Percentiles rank a stretch among this genome's conserved stretches.
Evolutionary conservation across 805 yeast species (phyloP).

Genomic region (Candida orba): DNA sequence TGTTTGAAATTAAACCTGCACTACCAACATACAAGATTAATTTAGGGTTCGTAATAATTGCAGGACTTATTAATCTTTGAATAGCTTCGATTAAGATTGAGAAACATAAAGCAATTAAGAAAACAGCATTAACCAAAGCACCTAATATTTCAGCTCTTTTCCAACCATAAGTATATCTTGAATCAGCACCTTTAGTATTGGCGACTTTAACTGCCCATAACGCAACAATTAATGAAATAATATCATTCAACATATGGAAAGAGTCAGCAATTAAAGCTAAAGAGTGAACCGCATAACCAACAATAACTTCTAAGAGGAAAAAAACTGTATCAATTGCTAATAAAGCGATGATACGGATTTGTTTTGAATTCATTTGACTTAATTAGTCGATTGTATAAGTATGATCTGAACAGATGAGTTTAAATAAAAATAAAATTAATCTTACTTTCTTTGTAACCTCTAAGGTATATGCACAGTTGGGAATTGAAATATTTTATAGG

Average conservation of each 20-base stretch:
- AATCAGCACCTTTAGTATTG: constrained; percentile 71
- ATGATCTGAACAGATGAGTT: background rate
- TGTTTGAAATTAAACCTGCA: constrained; percentile 76
- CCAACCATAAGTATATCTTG: constrained; percentile 94
- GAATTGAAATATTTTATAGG: no score
- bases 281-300: constrained; percentile 90
- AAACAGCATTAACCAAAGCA: constrained; percentile 90
- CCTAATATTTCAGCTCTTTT: constrained; percentile 96
- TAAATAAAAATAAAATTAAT: background rate
- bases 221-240: constrained; percentile 82
- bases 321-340: constrained; percentile 72
- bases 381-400: background rate
- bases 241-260: constrained; percentile 96
- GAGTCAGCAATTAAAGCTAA: constrained; percentile 93
- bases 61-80: constrained; percentile 81
- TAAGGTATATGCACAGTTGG: background rate
- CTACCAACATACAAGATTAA: constrained; percentile 75
- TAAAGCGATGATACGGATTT: constrained; percentile 63
- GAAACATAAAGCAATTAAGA: constrained; percentile 84
- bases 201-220: constrained; percentile 95
- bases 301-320: constrained; percentile 76
- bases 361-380: constrained; percentile 33
- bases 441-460: background rate
- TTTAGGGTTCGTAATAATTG: constrained; percentile 71
- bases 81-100: constrained; percentile 89